phyloP scores from a whole-genome alignment of 139 green algal species.

The Micractinium conductrix region DNA sequence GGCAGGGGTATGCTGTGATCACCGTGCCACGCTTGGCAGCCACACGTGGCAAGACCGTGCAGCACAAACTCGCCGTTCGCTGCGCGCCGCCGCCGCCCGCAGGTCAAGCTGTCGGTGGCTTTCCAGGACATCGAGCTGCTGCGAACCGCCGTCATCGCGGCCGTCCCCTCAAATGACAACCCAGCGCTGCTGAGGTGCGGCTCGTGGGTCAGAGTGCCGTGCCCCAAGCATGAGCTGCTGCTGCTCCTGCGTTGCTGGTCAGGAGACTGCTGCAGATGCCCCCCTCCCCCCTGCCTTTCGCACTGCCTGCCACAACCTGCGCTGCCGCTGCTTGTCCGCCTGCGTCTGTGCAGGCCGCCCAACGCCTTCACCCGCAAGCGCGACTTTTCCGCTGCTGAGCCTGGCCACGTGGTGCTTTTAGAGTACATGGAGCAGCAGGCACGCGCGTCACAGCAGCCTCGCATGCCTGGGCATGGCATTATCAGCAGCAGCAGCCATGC shows the following conservation, averaged over 20 bases:
- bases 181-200: constrained; percentile 23
- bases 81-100: too few species aligned
- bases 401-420: constrained; percentile 72
- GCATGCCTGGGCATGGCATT: too few species aligned
- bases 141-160: neutral
- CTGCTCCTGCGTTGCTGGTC: neutral
- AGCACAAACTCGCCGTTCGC: too few species aligned
- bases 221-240: neutral
- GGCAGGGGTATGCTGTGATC: too few species aligned
- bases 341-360: constrained; percentile 30
- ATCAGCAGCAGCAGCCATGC: neutral
- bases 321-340: neutral
- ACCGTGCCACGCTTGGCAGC: too few species aligned
- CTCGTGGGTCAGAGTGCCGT: too few species aligned
- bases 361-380: constrained; percentile 52
- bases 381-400: constrained; percentile 60
- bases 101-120: constrained; percentile 25
- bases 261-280: neutral
- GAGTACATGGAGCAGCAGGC: constrained; percentile 84
- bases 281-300: neutral
- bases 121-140: constrained; percentile 32
- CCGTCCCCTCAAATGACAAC: constrained; percentile 1
- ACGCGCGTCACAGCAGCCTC: too few species aligned
- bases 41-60: too few species aligned
- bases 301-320: neutral